Percentiles rank a stretch among this genome's conserved stretches.
Evolutionary conservation across 768 basidiomycete species (phyloP).

Genomic region (Podaxis pistillaris): DNA sequence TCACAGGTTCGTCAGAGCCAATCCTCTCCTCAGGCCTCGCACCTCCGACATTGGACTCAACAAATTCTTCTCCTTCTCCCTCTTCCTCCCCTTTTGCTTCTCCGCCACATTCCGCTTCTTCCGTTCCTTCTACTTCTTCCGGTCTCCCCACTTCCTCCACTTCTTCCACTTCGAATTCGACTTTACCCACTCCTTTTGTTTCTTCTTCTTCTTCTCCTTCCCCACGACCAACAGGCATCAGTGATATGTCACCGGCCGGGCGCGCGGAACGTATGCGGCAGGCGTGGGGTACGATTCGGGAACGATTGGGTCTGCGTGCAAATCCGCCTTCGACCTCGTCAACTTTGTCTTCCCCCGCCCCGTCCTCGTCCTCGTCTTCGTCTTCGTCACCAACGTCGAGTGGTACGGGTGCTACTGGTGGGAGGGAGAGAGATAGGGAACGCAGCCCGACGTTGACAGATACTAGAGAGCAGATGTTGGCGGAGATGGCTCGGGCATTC

Average conservation of each 20-base stretch:
- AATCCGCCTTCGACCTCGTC: slow-evolving; percentile 22
- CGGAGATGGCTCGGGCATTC: slow-evolving; percentile 81
- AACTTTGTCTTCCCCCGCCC: slow-evolving; percentile 16
- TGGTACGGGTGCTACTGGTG: background rate
- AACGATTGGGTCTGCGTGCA: slow-evolving; percentile 57
- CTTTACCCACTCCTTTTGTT: slow-evolving; percentile 36
- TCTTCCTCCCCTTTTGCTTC: slow-evolving; percentile 7
- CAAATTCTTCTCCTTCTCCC: slow-evolving; percentile 3
- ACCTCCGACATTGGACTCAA: slow-evolving; percentile 25
- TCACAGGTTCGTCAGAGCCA: slow-evolving; percentile 69
- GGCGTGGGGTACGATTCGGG: slow-evolving; percentile 68
- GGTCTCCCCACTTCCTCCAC: slow-evolving; percentile 18
- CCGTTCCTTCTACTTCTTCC: slow-evolving; percentile 32
- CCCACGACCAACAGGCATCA: slow-evolving; percentile 37
- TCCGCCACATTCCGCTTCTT: slow-evolving; percentile 18
- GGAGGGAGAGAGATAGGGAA: background rate
- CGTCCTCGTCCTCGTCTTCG: background rate
- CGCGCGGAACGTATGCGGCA: slow-evolving; percentile 54
- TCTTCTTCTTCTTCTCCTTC: slow-evolving; percentile 10
- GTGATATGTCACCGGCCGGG: slow-evolving; percentile 29
- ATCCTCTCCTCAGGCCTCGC: slow-evolving; percentile 59
- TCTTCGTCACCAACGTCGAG: slow-evolving; percentile 5
- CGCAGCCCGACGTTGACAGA: slow-evolving; percentile 31
- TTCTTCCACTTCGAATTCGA: slow-evolving; percentile 27
- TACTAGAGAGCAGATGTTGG: slow-evolving; percentile 69